These are phyloP conservation scores for Aspergillus fumigatiaffinis DNA, from an alignment of 2,329 filamentous ascomycete genomes.

Conservation along the genomic window DNA sequence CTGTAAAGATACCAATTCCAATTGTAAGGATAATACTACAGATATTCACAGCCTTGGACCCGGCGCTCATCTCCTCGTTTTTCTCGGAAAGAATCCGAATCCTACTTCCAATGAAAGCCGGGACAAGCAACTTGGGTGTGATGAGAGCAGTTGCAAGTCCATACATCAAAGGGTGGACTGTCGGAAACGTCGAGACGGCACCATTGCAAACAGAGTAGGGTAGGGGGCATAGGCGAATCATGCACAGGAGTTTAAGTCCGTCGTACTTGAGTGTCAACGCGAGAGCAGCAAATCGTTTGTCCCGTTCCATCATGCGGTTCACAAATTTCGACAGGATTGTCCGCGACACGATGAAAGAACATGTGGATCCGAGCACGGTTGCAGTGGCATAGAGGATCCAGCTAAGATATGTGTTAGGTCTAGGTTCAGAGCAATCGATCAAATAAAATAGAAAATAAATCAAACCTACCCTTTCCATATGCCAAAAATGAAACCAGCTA, in stretches of 20 bases:
- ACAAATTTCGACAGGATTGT: conserved; percentile 77
- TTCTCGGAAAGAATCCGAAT: conserved; percentile 79
- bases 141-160: conserved; percentile 77
- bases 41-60: conserved; percentile 79
- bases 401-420: conserved; percentile 43
- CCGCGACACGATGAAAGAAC: conserved; percentile 75
- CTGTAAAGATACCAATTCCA: conserved; percentile 68
- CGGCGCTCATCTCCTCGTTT: conserved; percentile 74
- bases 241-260: conserved; percentile 80
- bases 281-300: conserved; percentile 84
- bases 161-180: conserved; percentile 72
- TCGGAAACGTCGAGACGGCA: conserved; percentile 89
- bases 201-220: conserved; percentile 93
- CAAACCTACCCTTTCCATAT: conserved; percentile 64
- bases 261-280: conserved; percentile 85
- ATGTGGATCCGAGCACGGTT: conserved; percentile 72
- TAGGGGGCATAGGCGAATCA: conserved; percentile 87
- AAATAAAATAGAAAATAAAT: not conserved
- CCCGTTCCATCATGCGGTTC: conserved; percentile 71
- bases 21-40: conserved; percentile 70
- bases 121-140: conserved; percentile 81
- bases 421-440: not conserved
- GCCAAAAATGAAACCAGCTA: conserved; percentile 68
- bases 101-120: conserved; percentile 85
- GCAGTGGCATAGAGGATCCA: conserved; percentile 81